Evolutionary conservation across 139 green algal genomes (phyloP).

Genomic region (Haematococcus sp.): DNA sequence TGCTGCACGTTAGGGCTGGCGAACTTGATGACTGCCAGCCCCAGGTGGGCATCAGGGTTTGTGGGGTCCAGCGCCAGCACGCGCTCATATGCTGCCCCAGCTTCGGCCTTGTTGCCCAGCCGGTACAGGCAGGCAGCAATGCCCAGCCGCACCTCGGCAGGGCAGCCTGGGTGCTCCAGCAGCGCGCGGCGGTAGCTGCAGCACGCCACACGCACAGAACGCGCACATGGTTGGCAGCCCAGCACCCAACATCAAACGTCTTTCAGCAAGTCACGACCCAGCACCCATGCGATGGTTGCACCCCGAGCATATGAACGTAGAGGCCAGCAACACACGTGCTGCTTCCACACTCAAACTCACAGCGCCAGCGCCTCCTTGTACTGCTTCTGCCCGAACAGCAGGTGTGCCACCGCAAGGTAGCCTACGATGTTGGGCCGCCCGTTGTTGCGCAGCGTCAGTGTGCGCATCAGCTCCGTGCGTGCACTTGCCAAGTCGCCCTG

Average conservation of each 20-base stretch:
- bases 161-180: slow-evolving; percentile 56
- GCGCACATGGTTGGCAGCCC: background rate
- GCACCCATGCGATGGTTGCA: too few relatives aligned
- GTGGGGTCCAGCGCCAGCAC: slow-evolving; percentile 71
- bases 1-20: slow-evolving; percentile 41
- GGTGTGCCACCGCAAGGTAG: slow-evolving; percentile 55
- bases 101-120: slow-evolving; percentile 45
- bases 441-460: slow-evolving; percentile 40
- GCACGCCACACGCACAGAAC: background rate
- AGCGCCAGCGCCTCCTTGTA: slow-evolving; percentile 55
- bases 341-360: too few relatives aligned
- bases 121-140: slow-evolving; percentile 73
- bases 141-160: slow-evolving; percentile 81
- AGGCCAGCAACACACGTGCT: too few relatives aligned
- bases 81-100: slow-evolving; percentile 55
- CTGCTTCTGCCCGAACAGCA: slow-evolving; percentile 56
- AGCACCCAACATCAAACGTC: too few relatives aligned
- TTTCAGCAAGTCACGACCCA: too few relatives aligned
- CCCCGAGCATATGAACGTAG: too few relatives aligned
- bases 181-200: slow-evolving; percentile 72
- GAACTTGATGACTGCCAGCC: slow-evolving; percentile 58
- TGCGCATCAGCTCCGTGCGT: slow-evolving; percentile 43
- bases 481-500: slow-evolving; percentile 47
- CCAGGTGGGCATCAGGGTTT: slow-evolving; percentile 72
- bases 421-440: slow-evolving; percentile 56